phyloP scores from a whole-genome alignment of 2,329 filamentous ascomycete species.

The Daldinia sp. region DNA sequence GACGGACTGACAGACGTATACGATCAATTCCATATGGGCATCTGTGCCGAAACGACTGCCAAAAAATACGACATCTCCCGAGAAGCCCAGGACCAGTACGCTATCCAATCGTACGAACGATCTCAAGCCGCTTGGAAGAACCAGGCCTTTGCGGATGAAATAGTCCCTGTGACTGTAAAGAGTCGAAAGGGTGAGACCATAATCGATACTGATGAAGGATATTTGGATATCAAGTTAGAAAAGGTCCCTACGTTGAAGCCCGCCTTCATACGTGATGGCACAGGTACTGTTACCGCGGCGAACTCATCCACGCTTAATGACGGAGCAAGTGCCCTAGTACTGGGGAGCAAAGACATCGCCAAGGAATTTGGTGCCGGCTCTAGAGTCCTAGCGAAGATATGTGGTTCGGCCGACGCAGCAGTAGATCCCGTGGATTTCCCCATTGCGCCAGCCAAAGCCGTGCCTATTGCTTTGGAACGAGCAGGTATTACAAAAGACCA shows the following conservation, averaged over 20 bases:
- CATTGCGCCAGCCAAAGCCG: slow-evolving; percentile 88
- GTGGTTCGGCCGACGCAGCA: slow-evolving; percentile 87
- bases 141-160: slow-evolving; percentile 86
- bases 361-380: slow-evolving; percentile 80
- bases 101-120: slow-evolving; percentile 86
- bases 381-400: slow-evolving; percentile 85
- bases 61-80: slow-evolving; percentile 84
- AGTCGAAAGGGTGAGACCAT: slow-evolving; percentile 83
- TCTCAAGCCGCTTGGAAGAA: slow-evolving; percentile 89
- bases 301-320: slow-evolving; percentile 96
- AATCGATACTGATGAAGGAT: slow-evolving; percentile 87
- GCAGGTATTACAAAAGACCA: slow-evolving; percentile 92
- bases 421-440: slow-evolving; percentile 94
- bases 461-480: slow-evolving; percentile 85
- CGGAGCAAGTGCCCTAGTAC: slow-evolving; percentile 87
- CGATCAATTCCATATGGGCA: slow-evolving; percentile 97
- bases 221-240: slow-evolving; percentile 83
- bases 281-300: slow-evolving; percentile 90
- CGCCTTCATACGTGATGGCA: slow-evolving; percentile 86
- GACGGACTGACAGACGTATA: slow-evolving; percentile 97
- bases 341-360: slow-evolving; percentile 82
- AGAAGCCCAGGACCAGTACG: slow-evolving; percentile 89
- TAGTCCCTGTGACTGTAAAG: slow-evolving; percentile 86
- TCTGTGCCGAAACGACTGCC: slow-evolving; percentile 92
- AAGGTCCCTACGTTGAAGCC: slow-evolving; percentile 89